Percentiles rank a stretch among this genome's conserved stretches.
Evolutionary conservation across 2,329 filamentous ascomycete species (phyloP).

Genomic region (Teratosphaeria zuluensis): DNA sequence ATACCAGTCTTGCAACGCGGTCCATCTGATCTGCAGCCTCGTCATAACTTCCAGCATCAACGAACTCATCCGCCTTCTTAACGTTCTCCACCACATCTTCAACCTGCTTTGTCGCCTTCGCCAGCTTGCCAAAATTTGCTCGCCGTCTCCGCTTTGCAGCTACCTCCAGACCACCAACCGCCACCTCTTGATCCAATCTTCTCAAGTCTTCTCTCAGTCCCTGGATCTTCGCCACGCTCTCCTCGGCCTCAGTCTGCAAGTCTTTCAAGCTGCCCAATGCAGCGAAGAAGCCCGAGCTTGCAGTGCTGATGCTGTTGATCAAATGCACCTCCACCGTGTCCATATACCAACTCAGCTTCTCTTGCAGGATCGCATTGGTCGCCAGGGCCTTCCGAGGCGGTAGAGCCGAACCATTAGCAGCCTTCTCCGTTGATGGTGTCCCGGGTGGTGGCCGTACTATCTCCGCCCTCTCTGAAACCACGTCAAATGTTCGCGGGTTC

Average conservation of each 20-base stretch:
- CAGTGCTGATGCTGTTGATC: conserved; percentile 90
- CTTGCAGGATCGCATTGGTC: conserved; percentile 93
- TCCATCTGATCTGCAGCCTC: conserved; percentile 70
- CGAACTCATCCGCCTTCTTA: conserved; percentile 64
- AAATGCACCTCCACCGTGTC: conserved; percentile 96
- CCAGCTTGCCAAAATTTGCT: conserved; percentile 75
- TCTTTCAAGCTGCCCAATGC: conserved; percentile 84
- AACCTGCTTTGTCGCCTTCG: conserved; percentile 74
- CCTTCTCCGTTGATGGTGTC: conserved; percentile 36
- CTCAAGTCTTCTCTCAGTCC: conserved; percentile 67
- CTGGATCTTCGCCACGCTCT: conserved; percentile 82
- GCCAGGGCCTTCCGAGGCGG: conserved; percentile 70
- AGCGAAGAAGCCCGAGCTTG: conserved; percentile 92
- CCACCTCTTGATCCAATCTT: conserved; percentile 77
- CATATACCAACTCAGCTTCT: conserved; percentile 99
- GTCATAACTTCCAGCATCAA: conserved; percentile 77
- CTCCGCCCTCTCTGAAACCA: conserved; percentile 91
- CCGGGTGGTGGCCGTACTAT: conserved; percentile 65
- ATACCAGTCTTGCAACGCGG: conserved; percentile 66
- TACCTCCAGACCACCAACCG: conserved; percentile 72
- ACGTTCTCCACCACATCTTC: conserved; percentile 68
- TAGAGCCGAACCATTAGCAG: conserved; percentile 44
- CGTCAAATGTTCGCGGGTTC: conserved; percentile 90
- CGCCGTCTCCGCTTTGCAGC: conserved; percentile 71
- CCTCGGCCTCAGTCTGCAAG: conserved; percentile 81